A percentile compares a stretch with the other conserved stretches of the same genome.
Evolutionary conservation across 2,329 filamentous ascomycete species (phyloP).

Genomic region (Helminthosporium solani): DNA sequence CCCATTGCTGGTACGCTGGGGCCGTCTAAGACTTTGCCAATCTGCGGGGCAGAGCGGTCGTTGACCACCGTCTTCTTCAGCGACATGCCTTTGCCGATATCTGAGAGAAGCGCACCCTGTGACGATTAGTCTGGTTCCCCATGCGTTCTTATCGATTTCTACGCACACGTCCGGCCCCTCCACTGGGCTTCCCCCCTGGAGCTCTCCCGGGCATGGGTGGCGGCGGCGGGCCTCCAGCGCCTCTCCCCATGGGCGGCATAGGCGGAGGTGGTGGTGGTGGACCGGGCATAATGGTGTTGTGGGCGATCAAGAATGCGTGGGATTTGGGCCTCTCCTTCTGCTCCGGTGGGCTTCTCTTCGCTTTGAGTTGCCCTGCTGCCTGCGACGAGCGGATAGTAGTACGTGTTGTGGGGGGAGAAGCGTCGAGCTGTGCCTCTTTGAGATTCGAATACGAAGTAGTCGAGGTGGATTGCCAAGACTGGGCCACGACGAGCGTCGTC

Average conservation of each 20-base stretch:
- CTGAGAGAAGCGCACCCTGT: conserved; percentile 80
- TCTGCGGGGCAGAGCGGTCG: conserved; percentile 79
- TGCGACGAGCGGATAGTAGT: conserved; percentile 10
- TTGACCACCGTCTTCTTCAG: conserved; percentile 88
- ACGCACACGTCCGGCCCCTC: conserved; percentile 41
- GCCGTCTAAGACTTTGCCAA: conserved; percentile 59
- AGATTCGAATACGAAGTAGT: conserved; percentile 10
- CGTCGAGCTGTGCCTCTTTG: conserved; percentile 6
- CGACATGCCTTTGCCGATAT: conserved; percentile 78
- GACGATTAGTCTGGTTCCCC: neutral
- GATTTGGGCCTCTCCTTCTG: neutral
- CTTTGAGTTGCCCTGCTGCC: conserved; percentile 8
- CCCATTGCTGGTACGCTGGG: conserved; percentile 64
- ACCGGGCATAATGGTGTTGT: conserved; percentile 34
- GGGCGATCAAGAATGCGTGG: conserved; percentile 7
- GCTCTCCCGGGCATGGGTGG: conserved; percentile 41
- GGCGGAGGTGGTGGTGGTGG: conserved; percentile 40
- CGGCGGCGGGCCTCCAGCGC: conserved; percentile 39
- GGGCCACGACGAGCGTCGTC: conserved; percentile 22
- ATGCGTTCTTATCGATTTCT: neutral
- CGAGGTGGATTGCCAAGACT: conserved; percentile 4
- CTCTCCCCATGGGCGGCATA: conserved; percentile 42
- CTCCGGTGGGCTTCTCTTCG: neutral
- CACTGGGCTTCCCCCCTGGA: conserved; percentile 30
- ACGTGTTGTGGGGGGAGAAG: neutral